Percentiles rank a stretch among this genome's conserved stretches.
phyloP scores from a whole-genome alignment of 176 grass and related monocot species.

The Canna indica region DNA sequence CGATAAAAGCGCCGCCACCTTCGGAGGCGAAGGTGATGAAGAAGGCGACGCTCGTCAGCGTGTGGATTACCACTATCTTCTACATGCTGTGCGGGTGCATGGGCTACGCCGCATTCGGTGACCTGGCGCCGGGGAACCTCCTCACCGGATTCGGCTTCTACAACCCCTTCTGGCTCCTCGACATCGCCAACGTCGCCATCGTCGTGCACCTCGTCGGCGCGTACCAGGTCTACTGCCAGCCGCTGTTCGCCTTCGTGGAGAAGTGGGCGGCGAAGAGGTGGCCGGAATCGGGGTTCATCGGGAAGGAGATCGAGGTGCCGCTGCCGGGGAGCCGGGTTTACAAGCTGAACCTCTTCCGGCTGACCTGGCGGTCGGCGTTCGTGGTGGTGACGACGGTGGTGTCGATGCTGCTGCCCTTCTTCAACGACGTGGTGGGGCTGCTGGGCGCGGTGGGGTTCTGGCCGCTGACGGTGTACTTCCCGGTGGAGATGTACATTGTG shows the following conservation, averaged over 20 bases:
- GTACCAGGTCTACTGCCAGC: slow-evolving; percentile 82
- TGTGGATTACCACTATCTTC: slow-evolving; percentile 35
- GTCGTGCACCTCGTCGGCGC: slow-evolving; percentile 44
- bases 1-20: slow-evolving; percentile 33
- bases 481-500: slow-evolving; percentile 17
- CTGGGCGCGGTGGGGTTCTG: slow-evolving; percentile 11
- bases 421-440: slow-evolving; percentile 15
- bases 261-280: slow-evolving; percentile 59
- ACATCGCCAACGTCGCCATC: slow-evolving; percentile 43
- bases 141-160: slow-evolving; percentile 47
- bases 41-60: slow-evolving; percentile 33
- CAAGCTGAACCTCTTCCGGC: slow-evolving; percentile 6
- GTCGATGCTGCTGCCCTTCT: slow-evolving; percentile 15
- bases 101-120: slow-evolving; percentile 44
- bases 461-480: slow-evolving; percentile 19
- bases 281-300: slow-evolving; percentile 48
- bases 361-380: slow-evolving; percentile 13
- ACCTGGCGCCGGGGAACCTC: slow-evolving; percentile 38
- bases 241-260: slow-evolving; percentile 86
- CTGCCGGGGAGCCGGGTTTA: neutral
- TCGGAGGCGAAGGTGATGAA: slow-evolving; percentile 50
- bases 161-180: slow-evolving; percentile 45
- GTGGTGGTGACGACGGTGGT: neutral
- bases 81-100: slow-evolving; percentile 50
- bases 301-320: slow-evolving; percentile 36